These are phyloP conservation scores for Didymella sp. DNA, from an alignment of 2,329 filamentous ascomycete genomes.

Conservation along the genomic window DNA sequence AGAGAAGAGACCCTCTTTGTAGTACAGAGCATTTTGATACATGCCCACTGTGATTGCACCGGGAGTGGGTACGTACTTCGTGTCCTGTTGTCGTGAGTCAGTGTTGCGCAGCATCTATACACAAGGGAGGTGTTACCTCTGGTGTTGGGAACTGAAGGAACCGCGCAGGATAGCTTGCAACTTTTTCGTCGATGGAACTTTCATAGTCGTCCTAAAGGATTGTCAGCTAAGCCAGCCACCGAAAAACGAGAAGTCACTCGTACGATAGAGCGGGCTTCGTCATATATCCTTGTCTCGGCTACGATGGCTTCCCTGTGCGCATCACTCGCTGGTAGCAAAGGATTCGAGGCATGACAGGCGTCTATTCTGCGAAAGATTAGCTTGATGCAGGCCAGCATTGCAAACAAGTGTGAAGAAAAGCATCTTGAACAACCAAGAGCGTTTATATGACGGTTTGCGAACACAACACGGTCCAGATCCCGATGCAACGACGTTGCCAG, in stretches of 20 bases:
- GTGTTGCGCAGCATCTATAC: background rate
- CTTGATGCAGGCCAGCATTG: conserved; percentile 22
- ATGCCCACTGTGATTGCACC: conserved; percentile 58
- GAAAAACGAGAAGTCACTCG: conserved; percentile 9
- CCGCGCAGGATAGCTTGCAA: conserved; percentile 26
- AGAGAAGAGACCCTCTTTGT: conserved; percentile 76
- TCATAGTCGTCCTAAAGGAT: conserved; percentile 46
- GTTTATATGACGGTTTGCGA: conserved; percentile 12
- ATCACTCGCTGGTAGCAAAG: conserved; percentile 55
- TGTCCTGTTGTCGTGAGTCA: conserved; percentile 26
- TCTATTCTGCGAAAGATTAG: conserved; percentile 21
- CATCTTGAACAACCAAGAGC: background rate
- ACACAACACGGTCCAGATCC: conserved; percentile 10
- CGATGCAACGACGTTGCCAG: conserved; percentile 13
- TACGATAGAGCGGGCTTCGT: conserved; percentile 65
- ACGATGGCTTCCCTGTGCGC: conserved; percentile 67
- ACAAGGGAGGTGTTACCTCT: conserved; percentile 25
- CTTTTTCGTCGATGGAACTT: conserved; percentile 34
- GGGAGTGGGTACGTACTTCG: conserved; percentile 45
- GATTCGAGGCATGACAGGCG: conserved; percentile 56
- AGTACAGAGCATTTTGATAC: conserved; percentile 64
- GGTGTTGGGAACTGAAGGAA: conserved; percentile 34
- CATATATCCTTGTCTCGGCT: conserved; percentile 70
- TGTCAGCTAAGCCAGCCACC: conserved; percentile 23
- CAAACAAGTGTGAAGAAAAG: conserved; percentile 11